These are phyloP conservation scores for Exserohilum rostratum DNA, from an alignment of 2,329 filamentous ascomycete genomes.

Conservation along the genomic window DNA sequence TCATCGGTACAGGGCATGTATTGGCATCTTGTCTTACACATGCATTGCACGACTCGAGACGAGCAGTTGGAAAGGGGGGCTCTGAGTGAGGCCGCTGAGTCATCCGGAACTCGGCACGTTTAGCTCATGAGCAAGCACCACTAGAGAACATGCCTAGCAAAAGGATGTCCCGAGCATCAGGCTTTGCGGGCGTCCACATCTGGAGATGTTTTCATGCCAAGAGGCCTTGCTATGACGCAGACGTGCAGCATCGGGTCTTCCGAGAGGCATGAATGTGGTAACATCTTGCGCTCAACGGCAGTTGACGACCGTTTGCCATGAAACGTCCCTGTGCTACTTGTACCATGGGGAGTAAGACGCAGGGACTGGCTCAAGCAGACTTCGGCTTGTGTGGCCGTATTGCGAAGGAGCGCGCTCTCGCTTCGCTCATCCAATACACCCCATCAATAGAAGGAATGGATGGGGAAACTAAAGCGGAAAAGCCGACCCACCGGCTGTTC, in stretches of 20 bases:
- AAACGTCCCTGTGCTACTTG: background rate
- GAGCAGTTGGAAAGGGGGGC: background rate
- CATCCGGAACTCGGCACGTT: constrained; percentile 14
- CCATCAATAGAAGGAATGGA: constrained; percentile 1
- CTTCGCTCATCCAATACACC: constrained; percentile 9
- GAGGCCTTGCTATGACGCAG: constrained; percentile 15
- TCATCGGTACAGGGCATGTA: background rate
- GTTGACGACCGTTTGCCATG: background rate
- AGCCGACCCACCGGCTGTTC: constrained; percentile 7
- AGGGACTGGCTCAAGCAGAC: constrained; percentile 5
- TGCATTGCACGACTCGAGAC: background rate
- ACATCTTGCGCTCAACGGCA: background rate
- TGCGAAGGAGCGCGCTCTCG: constrained; percentile 1
- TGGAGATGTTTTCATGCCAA: constrained; percentile 12
- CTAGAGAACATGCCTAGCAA: constrained; percentile 3
- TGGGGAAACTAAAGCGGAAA: constrained; percentile 14
- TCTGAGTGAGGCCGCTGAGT: constrained; percentile 7
- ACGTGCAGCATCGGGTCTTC: constrained; percentile 7
- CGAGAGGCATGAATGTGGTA: constrained; percentile 3
- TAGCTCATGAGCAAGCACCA: constrained; percentile 1
- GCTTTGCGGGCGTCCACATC: constrained; percentile 2
- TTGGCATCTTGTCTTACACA: background rate
- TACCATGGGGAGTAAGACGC: background rate
- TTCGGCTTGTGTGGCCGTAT: background rate
- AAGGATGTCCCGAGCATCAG: constrained; percentile 6